A percentile compares a stretch with the other conserved stretches of the same genome.
These are phyloP conservation scores for Chamaecrista fasciculata DNA, from an alignment of 306 rosid genomes.

Conservation along the genomic window DNA sequence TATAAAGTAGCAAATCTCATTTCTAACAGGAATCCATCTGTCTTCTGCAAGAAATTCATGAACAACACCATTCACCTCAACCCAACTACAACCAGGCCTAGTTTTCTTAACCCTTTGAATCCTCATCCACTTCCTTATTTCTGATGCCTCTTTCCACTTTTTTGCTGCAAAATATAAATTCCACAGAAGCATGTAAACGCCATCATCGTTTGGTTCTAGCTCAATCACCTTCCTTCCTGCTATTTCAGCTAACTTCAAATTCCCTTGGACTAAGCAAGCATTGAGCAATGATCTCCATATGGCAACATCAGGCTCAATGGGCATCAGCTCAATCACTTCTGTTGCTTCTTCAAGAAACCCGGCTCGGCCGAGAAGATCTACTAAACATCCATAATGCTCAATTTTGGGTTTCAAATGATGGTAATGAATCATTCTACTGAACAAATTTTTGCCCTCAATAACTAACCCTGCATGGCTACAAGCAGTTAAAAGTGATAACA, in stretches of 20 bases:
- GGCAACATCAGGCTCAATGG: conserved; percentile 26
- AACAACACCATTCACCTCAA: conserved; percentile 24
- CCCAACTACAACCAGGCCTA: conserved; percentile 25
- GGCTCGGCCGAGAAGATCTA: conserved; percentile 26
- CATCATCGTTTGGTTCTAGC: conserved; percentile 30
- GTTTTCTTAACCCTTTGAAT: conserved; percentile 17
- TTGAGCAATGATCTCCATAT: conserved; percentile 29
- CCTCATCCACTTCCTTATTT: conserved; percentile 26
- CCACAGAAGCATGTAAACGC: conserved; percentile 28
- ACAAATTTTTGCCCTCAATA: conserved; percentile 14
- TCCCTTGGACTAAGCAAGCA: conserved; percentile 26
- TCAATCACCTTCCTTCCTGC: conserved; percentile 32
- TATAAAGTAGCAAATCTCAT: conserved; percentile 13
- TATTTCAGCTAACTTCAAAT: conserved; percentile 19
- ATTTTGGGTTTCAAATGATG: conserved; percentile 19
- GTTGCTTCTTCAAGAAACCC: conserved; percentile 28
- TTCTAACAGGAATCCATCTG: conserved; percentile 1
- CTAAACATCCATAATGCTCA: conserved; percentile 30
- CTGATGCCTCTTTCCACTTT: conserved; percentile 32
- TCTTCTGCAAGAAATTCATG: conserved; percentile 23
- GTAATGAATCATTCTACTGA: conserved; percentile 25
- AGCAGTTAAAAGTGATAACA: conserved; percentile 29
- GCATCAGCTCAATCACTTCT: conserved; percentile 20
- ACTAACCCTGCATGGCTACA: conserved; percentile 30
- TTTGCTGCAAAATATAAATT: conserved; percentile 21